These are phyloP conservation scores for Kwoniella dendrophila DNA, from an alignment of 768 basidiomycete species.

Conservation along the genomic window DNA sequence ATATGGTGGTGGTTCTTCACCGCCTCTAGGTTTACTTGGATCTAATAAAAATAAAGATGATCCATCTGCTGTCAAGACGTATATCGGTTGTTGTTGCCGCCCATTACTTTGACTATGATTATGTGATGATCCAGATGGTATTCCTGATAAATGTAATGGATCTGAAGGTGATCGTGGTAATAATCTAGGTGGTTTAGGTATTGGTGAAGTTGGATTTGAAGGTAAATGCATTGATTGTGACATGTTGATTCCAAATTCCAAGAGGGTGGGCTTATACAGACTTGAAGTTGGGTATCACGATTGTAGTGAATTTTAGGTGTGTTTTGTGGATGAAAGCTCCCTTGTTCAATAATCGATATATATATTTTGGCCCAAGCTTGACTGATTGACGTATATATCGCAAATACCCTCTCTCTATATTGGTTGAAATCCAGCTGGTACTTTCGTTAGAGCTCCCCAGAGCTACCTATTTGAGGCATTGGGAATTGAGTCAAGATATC, in stretches of 20 bases:
- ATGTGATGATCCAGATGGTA: background rate
- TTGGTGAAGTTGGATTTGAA: conserved; percentile 13
- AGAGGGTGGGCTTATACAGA: too few relatives aligned
- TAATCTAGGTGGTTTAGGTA: conserved; percentile 16
- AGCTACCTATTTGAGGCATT: background rate
- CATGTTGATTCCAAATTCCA: conserved; percentile 2
- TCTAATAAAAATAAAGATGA: conserved; percentile 48
- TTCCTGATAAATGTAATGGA: conserved; percentile 9
- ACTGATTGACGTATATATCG: background rate
- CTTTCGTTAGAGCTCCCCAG: too few relatives aligned
- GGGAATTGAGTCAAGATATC: background rate
- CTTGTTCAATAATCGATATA: background rate
- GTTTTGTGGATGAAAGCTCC: too few relatives aligned
- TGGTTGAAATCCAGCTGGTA: background rate
- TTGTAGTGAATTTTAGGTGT: too few relatives aligned
- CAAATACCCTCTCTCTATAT: too few relatives aligned
- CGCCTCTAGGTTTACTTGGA: conserved; percentile 31
- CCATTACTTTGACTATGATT: background rate
- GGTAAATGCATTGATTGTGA: conserved; percentile 10
- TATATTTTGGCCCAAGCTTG: background rate
- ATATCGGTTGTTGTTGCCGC: conserved; percentile 33
- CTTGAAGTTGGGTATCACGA: too few relatives aligned
- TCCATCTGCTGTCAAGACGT: conserved; percentile 53
- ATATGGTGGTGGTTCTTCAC: conserved; percentile 52
- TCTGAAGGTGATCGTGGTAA: conserved; percentile 17